Base-by-base conservation (phyloP, 2,329 filamentous ascomycete genomes). In the Penicillium sp. region DNA sequence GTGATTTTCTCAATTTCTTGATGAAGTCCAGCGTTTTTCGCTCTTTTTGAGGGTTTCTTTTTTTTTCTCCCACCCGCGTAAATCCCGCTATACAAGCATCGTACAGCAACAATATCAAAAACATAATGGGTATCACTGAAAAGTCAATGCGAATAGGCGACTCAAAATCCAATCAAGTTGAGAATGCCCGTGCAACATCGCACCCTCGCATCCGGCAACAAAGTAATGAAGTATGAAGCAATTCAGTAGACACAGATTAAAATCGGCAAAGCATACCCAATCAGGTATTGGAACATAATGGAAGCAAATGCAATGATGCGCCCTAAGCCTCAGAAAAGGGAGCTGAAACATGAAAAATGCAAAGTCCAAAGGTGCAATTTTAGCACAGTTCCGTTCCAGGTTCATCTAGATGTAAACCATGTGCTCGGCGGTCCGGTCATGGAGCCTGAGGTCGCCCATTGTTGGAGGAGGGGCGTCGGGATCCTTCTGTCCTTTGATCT, bases 321-420 rank as follows among this genome's bases (percentile, higher is more conserved):
- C 31, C 11, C 13, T 5, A 16, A 33, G 31, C 31, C 31, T 6
- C 13, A 16, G 5, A 16, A 16, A 33, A 31, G 1, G 14, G 31
- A 39, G 24, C 21, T 14, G 39, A 7, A 8, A 42, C 4, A 4
- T 14, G 11, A 22, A 22, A 2, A 42, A 47, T 6, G 26, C 11
- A 27, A 26, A 29, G 26, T 35, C 26, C 37, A 46, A 52, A 27
- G 22, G 14, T 14, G 3, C n/a, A 14, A 19, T 19, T 16, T 10
- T 10, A n/a, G 7, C 14, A n/a, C 6, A 21, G 9, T 42, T 13
- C n/a, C n/a, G 9, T 11, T 42, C 8, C 37, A 42, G n/a, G 3
- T 21, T 42, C 35, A 27, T n/a, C 57, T 21, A 63, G n/a, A 63
- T 63, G 54, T 62, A 63, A 26, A 58, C 57, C 59, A 62, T 62